Evolutionary conservation across 2,329 filamentous ascomycete genomes (phyloP).

Genomic region (Anisogramma anomala): DNA sequence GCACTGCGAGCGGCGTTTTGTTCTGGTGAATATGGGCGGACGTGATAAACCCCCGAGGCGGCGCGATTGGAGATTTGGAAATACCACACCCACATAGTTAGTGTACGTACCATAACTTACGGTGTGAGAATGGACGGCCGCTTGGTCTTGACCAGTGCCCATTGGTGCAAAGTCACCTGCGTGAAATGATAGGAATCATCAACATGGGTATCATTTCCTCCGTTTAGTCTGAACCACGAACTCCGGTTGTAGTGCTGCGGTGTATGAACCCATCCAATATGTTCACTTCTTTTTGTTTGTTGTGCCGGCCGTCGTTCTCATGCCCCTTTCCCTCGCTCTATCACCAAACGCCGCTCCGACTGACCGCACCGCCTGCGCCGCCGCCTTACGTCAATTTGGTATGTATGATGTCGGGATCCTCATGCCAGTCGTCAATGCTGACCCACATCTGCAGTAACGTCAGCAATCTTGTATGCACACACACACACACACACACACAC

Average conservation of each 20-base stretch:
- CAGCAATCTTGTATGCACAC: not conserved
- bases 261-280: constrained; percentile 6
- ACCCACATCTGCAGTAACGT: constrained; percentile 80
- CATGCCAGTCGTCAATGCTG: constrained; percentile 98
- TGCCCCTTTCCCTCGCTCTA: not conserved
- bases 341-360: not conserved
- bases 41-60: constrained; percentile 30
- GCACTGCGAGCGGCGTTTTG: constrained; percentile 25
- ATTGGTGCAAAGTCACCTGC: not conserved
- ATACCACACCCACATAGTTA: not conserved
- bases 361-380: not conserved
- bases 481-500: no score
- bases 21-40: constrained; percentile 30
- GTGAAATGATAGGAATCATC: constrained; percentile 4
- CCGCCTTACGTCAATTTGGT: constrained; percentile 73
- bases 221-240: constrained; percentile 13
- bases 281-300: no score
- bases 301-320: no score
- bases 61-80: not conserved
- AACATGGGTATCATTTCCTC: constrained; percentile 15
- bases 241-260: constrained; percentile 12
- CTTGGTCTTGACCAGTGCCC: not conserved
- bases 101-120: not conserved
- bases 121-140: not conserved
- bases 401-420: constrained; percentile 98